Evolutionary conservation across 78 protist species (phyloP).

Genomic region (Capsaspora owczarzaki): DNA sequence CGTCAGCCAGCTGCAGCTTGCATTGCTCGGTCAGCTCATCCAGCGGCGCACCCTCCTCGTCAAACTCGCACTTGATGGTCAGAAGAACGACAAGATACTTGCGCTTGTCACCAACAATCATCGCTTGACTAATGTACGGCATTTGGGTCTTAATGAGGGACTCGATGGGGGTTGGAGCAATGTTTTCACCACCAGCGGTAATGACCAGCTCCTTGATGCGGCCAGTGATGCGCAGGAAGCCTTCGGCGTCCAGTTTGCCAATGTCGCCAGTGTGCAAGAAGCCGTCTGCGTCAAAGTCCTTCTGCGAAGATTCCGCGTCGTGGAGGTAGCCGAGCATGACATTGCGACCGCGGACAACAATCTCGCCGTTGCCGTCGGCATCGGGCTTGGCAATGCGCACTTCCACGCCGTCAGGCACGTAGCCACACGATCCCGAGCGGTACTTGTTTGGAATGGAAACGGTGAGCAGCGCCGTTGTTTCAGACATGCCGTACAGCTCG

Average conservation of each 20-base stretch:
- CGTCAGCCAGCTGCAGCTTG: background rate
- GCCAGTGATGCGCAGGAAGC: conserved; percentile 63
- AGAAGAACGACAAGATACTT: background rate
- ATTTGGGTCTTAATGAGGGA: conserved; percentile 24
- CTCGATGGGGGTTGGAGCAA: conserved; percentile 78
- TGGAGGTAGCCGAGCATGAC: background rate
- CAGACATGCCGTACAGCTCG: conserved; percentile 78
- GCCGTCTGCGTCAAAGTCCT: conserved; percentile 64
- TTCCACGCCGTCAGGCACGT: background rate
- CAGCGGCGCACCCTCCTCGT: background rate
- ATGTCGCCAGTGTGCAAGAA: conserved; percentile 78
- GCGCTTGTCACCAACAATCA: conserved; percentile 66
- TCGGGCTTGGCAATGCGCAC: background rate
- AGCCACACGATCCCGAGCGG: background rate
- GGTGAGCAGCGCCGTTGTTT: conserved; percentile 22
- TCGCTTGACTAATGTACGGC: conserved; percentile 26
- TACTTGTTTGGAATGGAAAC: background rate
- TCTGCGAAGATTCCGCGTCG: background rate
- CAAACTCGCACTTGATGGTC: background rate
- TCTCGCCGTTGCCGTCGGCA: conserved; percentile 1
- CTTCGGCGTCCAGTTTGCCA: conserved; percentile 53
- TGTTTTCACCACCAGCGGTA: conserved; percentile 89
- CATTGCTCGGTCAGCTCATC: background rate
- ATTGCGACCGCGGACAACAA: background rate
- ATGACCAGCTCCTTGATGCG: conserved; percentile 82